These are phyloP conservation scores for Conringia planisiliqua DNA, from an alignment of 345 rosid species.

Conservation along the genomic window DNA sequence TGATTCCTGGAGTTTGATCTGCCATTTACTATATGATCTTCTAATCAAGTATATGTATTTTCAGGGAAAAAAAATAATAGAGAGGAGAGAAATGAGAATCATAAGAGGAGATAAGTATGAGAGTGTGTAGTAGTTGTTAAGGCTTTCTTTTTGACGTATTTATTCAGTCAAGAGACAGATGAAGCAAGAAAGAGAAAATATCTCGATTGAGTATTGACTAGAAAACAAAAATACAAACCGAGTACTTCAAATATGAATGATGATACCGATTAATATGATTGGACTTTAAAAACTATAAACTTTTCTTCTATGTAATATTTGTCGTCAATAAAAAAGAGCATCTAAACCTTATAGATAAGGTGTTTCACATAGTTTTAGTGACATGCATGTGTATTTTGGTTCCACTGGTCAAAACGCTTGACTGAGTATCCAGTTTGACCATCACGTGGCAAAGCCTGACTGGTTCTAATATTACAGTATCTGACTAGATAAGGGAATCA, in stretches of 20 bases:
- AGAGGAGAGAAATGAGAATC: slow-evolving; percentile 1
- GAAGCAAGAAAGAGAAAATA: slow-evolving; percentile 12
- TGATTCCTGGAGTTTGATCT: slow-evolving; percentile 47
- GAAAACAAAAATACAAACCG: background rate
- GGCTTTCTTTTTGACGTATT: slow-evolving; percentile 7
- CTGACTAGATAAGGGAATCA: slow-evolving; percentile 29
- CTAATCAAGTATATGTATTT: background rate
- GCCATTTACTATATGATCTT: slow-evolving; percentile 30
- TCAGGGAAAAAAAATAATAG: background rate
- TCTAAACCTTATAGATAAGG: slow-evolving; percentile 9
- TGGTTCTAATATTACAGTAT: background rate
- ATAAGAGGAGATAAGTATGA: background rate
- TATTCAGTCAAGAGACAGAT: slow-evolving; percentile 17
- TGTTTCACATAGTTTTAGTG: background rate
- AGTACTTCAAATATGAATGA: background rate
- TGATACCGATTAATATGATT: background rate
- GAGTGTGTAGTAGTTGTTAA: slow-evolving; percentile 9
- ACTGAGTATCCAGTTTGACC: slow-evolving; percentile 15
- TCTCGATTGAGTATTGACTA: background rate
- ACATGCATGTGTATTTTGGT: slow-evolving; percentile 27
- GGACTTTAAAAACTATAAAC: background rate
- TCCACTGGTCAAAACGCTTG: slow-evolving; percentile 23
- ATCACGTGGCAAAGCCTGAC: background rate
- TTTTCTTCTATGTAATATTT: background rate
- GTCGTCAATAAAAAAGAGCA: background rate